These are phyloP conservation scores for Chloromonas sp. DNA, from an alignment of 163 green algal species.

Conservation along the genomic window DNA sequence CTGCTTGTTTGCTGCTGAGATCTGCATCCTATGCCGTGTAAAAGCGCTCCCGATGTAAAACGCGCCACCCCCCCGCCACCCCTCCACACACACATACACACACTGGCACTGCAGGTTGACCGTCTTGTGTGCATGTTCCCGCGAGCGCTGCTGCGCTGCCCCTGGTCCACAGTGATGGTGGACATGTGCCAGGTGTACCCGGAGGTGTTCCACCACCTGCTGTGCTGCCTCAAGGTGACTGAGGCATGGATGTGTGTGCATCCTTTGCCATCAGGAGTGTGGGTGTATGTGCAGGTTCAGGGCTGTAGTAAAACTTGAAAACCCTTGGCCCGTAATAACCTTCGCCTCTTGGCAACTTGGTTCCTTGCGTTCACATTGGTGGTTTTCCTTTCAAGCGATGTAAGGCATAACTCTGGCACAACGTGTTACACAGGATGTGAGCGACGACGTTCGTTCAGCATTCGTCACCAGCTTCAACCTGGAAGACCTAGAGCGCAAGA, in stretches of 20 bases:
- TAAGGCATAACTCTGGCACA: not conserved
- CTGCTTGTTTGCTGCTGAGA: no score
- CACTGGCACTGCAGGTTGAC: not conserved
- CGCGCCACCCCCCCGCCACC: no score
- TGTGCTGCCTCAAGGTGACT: not conserved
- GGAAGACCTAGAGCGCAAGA: slow-evolving; percentile 4
- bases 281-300: no score
- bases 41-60: no score
- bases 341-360: no score
- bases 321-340: no score
- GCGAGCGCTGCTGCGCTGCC: not conserved
- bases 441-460: not conserved
- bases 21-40: no score
- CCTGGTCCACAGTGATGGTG: slow-evolving; percentile 11
- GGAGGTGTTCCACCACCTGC: slow-evolving; percentile 4
- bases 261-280: not conserved
- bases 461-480: slow-evolving; percentile 10
- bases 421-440: slow-evolving; percentile 5
- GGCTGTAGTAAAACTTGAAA: no score
- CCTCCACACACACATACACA: no score
- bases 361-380: no score
- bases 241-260: not conserved
- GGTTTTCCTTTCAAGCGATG: no score
- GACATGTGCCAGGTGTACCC: slow-evolving; percentile 2
- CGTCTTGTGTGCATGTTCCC: slow-evolving; percentile 3